Percentiles rank a stretch among this genome's conserved stretches.
phyloP scores from a whole-genome alignment of 495 filamentous ascomycete species.

The Cladorrhinum samala region DNA sequence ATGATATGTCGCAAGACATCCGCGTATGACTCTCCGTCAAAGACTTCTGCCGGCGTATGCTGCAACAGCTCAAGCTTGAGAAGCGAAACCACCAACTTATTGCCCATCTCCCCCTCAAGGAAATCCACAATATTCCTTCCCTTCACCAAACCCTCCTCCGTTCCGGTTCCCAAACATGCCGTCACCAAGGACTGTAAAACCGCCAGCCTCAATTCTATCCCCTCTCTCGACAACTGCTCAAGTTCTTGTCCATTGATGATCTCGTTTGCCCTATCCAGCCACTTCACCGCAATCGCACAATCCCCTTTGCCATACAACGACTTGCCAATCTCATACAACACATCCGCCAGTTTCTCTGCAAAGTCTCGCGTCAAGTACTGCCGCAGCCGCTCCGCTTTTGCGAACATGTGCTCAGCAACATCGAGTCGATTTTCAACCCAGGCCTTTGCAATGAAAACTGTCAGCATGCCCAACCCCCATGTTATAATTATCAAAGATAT shows the following conservation, averaged over 20 bases:
- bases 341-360: conserved; percentile 62
- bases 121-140: conserved; percentile 53
- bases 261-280: conserved; percentile 67
- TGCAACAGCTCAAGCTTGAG: conserved; percentile 61
- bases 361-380: conserved; percentile 40
- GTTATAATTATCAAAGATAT: too few species aligned
- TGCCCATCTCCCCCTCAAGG: conserved; percentile 55
- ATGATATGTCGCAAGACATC: conserved; percentile 51
- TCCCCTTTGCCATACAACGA: conserved; percentile 48
- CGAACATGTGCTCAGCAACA: conserved; percentile 72
- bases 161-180: conserved; percentile 42
- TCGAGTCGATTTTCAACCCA: conserved; percentile 66
- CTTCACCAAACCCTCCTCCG: conserved; percentile 39
- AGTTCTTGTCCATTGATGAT: conserved; percentile 51
- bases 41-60: conserved; percentile 36
- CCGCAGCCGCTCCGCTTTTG: conserved; percentile 42
- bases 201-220: conserved; percentile 57
- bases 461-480: too few species aligned
- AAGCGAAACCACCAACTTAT: conserved; percentile 59
- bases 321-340: conserved; percentile 67
- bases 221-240: conserved; percentile 51
- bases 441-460: conserved; percentile 47
- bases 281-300: conserved; percentile 53
- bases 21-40: conserved; percentile 45
- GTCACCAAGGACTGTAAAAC: conserved; percentile 59